Conservation (phyloP, 2,329 filamentous ascomycete species). For the Colletotrichum lupini region DNA sequence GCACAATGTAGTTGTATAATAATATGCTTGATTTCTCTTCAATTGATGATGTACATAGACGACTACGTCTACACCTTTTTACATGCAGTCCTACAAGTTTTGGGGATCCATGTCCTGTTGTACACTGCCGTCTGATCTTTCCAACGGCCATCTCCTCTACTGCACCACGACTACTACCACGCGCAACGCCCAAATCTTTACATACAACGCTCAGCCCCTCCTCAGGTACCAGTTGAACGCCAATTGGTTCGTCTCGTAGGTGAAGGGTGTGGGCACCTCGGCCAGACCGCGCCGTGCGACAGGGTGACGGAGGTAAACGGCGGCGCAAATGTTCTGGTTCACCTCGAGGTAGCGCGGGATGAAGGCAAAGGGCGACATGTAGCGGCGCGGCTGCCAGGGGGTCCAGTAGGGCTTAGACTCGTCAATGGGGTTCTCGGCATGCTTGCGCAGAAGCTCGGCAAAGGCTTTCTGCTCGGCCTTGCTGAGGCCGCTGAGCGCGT, state of each 20-base stretch:
- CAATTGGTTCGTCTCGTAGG: constrained; percentile 75
- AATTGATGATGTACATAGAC: constrained; percentile 31
- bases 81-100: constrained; percentile 30
- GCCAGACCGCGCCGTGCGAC: constrained; percentile 84
- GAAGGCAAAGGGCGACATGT: constrained; percentile 93
- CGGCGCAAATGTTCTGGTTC: constrained; percentile 95
- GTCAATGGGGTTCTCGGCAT: constrained; percentile 82
- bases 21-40: constrained; percentile 4
- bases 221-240: constrained; percentile 96
- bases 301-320: constrained; percentile 93
- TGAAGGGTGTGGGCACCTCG: constrained; percentile 88
- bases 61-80: constrained; percentile 16
- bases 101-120: constrained; percentile 31
- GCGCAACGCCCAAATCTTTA: background rate
- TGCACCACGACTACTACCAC: background rate
- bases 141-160: background rate
- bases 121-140: constrained; percentile 20
- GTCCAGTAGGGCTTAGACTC: constrained; percentile 85
- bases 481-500: constrained; percentile 45
- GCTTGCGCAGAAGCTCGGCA: constrained; percentile 66
- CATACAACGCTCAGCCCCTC: constrained; percentile 67
- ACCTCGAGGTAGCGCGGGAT: constrained; percentile 97
- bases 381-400: constrained; percentile 88
- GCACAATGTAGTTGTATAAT: too few species aligned
- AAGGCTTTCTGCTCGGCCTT: constrained; percentile 66